Percentiles rank a stretch among this genome's conserved stretches.
Conservation (phyloP, 352 stramenopile species). For the Paralagenidium karlingii region DNA sequence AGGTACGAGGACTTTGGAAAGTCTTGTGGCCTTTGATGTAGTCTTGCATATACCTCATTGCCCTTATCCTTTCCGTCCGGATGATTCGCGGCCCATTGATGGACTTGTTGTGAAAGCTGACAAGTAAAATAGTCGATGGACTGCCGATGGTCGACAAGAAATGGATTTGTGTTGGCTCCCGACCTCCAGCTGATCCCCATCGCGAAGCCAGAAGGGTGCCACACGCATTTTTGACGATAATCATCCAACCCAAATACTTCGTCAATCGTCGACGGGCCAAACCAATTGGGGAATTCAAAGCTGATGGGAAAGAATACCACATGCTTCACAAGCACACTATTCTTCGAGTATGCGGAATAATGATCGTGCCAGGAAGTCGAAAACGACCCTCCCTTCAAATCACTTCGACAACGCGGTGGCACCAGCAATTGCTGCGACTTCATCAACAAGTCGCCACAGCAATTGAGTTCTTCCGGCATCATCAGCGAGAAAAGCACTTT, state of each 20-base stretch:
- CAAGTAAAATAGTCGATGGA: constrained; percentile 21
- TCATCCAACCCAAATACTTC: constrained; percentile 4
- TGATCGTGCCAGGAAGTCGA: constrained; percentile 10
- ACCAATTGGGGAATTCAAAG: constrained; percentile 12
- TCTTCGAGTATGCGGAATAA: constrained; percentile 4
- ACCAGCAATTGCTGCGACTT: constrained; percentile 19
- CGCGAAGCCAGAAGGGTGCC: constrained; percentile 12
- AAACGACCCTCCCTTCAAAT: constrained; percentile 4
- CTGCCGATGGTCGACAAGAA: constrained; percentile 8
- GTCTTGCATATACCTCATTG: constrained; percentile 29
- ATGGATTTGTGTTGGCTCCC: constrained; percentile 17
- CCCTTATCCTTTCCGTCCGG: constrained; percentile 18
- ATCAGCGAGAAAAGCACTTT: constrained; percentile 29
- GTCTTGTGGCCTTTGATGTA: constrained; percentile 4
- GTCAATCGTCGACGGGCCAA: constrained; percentile 9
- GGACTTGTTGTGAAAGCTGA: constrained; percentile 7
- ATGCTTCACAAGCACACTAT: constrained; percentile 1
- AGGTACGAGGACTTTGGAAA: constrained; percentile 17
- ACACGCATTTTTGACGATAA: constrained; percentile 17
- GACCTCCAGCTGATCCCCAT: constrained; percentile 18
- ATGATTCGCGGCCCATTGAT: constrained; percentile 29
- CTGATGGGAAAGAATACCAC: constrained; percentile 3
- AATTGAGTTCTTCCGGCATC: constrained; percentile 19
- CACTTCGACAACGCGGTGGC: background rate
- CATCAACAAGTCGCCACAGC: constrained; percentile 21